Base-by-base conservation (phyloP, 176 grass and related monocot species). In the Oryza longistaminata region DNA sequence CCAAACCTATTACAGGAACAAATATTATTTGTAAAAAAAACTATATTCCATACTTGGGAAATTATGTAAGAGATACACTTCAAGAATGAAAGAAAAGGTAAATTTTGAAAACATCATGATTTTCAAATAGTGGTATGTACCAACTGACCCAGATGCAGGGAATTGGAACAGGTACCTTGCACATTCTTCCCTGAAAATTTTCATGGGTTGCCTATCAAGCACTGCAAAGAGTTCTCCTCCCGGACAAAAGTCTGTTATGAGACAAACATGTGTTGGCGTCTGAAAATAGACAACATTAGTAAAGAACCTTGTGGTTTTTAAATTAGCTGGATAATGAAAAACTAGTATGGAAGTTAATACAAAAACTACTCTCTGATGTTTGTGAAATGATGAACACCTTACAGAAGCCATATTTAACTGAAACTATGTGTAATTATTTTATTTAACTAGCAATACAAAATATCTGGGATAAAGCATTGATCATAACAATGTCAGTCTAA, bases 201-300 rank as follows among this genome's bases (percentile, higher is more conserved):
- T 99, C 90, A 96, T 89, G 7, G 96, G 93, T 86, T 99, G 96
- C 43, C 60, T 93, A 83, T 99, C 91, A 46, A 99, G 91, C 39
- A 95, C 86, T 21, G 88, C 96, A 92, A 99, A 99, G 62, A 99
- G 67, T 88, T 96, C 96, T 86, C 96, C 96, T 86, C 96, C 96
- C 2, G 93, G 86, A 77, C 91, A 96, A 71, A 99, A 99, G 91
- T 99, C 96, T 84, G 93, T 99, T 88, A 99, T 99, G 61, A 99
- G 91, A 86, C 96, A 99, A 85, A 99, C 83, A 80, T 99, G 96
- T 88, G 96, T 99, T 88, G 91, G 83, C 29, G 96, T 99, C 96
- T 99, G 88, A 71, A 74, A 90, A 81, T 33, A 86, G 26, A 90
- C 64, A 58, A 82, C 48, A 77, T 76, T 52, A 94, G 78, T 87